Evolutionary conservation across 2,329 filamentous ascomycete genomes (phyloP).

Genomic region (Helminthosporium solani): DNA sequence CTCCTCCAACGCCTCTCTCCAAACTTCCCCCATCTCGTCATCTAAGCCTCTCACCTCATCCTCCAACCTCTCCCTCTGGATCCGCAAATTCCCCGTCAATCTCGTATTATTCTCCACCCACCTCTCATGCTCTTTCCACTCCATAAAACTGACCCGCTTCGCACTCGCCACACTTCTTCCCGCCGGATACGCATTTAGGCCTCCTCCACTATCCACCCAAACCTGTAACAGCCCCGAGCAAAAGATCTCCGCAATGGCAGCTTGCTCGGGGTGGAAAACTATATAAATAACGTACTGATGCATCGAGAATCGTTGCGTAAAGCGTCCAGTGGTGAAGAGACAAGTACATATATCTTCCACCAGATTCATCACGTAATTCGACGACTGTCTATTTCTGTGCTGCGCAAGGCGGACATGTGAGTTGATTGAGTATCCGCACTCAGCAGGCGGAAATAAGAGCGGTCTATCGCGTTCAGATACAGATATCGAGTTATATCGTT

Average conservation of each 20-base stretch:
- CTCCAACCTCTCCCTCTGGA: slow-evolving; percentile 14
- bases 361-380: slow-evolving; percentile 35
- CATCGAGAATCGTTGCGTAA: slow-evolving; percentile 25
- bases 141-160: slow-evolving; percentile 6
- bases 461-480: slow-evolving; percentile 12
- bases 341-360: slow-evolving; percentile 28
- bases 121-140: slow-evolving; percentile 20
- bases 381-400: slow-evolving; percentile 23
- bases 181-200: slow-evolving; percentile 32
- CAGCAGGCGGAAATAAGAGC: slow-evolving; percentile 20
- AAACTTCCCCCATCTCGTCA: slow-evolving; percentile 10
- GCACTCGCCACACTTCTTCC: slow-evolving; percentile 26
- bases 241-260: slow-evolving; percentile 32
- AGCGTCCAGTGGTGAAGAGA: slow-evolving; percentile 3
- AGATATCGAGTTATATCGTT: slow-evolving; percentile 16
- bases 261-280: slow-evolving; percentile 25
- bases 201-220: slow-evolving; percentile 28
- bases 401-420: slow-evolving; percentile 20
- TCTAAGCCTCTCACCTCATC: slow-evolving; percentile 2
- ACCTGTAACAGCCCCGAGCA: slow-evolving; percentile 29
- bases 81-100: slow-evolving; percentile 13
- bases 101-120: slow-evolving; percentile 11
- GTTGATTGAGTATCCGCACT: slow-evolving; percentile 29
- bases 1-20: slow-evolving; percentile 21
- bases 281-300: slow-evolving; percentile 31